phyloP scores from a whole-genome alignment of 306 rosid genomes.

The Chamaecrista fasciculata region DNA sequence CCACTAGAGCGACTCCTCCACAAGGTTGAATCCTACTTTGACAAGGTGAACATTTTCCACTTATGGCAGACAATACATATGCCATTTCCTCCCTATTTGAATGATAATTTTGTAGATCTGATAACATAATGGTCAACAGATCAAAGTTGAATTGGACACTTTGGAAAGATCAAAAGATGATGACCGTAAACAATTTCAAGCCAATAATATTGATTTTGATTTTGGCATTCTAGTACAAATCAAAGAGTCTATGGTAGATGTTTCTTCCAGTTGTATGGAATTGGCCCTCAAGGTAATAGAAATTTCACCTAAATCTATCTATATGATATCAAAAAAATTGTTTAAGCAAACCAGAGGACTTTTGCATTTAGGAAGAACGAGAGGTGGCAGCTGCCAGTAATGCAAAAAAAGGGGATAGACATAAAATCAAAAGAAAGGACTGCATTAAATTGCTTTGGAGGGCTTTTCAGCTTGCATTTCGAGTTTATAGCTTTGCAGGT shows the following conservation, averaged over 20 bases:
- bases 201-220: conserved; percentile 40
- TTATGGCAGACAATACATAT: not conserved
- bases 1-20: not conserved
- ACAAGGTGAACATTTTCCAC: conserved; percentile 15
- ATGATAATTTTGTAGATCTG: not conserved
- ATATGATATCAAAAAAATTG: no score
- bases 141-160: conserved; percentile 31
- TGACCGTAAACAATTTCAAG: conserved; percentile 27
- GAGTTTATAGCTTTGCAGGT: conserved; percentile 46
- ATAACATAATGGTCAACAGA: conserved; percentile 1
- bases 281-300: conserved; percentile 36
- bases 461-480: conserved; percentile 46
- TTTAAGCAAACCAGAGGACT: no score
- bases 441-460: conserved; percentile 38
- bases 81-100: not conserved
- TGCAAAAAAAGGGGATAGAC: not conserved
- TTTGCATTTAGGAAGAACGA: conserved; percentile 30
- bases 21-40: conserved; percentile 9
- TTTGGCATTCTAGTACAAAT: conserved; percentile 32
- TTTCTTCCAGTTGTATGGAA: conserved; percentile 50
- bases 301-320: not conserved
- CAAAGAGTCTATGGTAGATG: conserved; percentile 44
- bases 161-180: conserved; percentile 44
- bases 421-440: conserved; percentile 12
- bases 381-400: not conserved